These are phyloP conservation scores for Primulina huaijiensis DNA, from an alignment of 257 asterid species.

Conservation along the genomic window DNA sequence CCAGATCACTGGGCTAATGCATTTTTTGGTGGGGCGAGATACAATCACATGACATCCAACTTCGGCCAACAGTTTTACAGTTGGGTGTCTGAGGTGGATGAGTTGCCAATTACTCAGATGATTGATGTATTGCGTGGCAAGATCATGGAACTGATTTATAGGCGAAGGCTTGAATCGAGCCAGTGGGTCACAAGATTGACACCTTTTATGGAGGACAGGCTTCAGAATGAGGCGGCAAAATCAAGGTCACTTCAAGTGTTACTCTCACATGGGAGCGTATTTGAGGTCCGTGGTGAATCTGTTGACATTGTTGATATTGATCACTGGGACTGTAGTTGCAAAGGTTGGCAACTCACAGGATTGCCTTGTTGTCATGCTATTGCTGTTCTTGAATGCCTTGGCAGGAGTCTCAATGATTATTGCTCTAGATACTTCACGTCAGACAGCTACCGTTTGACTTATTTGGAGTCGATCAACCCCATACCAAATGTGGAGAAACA, in stretches of 20 bases:
- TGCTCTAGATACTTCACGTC: constrained; percentile 72
- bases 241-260: constrained; percentile 53
- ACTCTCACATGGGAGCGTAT: constrained; percentile 49
- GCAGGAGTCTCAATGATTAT: constrained; percentile 61
- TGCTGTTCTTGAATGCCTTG: constrained; percentile 58
- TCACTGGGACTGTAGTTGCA: constrained; percentile 86
- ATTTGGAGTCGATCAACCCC: constrained; percentile 84
- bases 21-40: constrained; percentile 74
- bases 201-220: constrained; percentile 83
- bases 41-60: constrained; percentile 80
- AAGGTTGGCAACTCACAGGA: constrained; percentile 84
- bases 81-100: constrained; percentile 96
- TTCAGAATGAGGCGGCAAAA: constrained; percentile 64
- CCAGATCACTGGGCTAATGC: constrained; percentile 96
- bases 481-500: constrained; percentile 83
- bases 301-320: constrained; percentile 68
- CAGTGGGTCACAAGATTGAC: constrained; percentile 75
- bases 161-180: constrained; percentile 70
- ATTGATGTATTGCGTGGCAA: constrained; percentile 86
- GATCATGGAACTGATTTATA: constrained; percentile 84
- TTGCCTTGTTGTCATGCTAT: constrained; percentile 93
- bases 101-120: constrained; percentile 96
- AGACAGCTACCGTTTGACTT: constrained; percentile 61
- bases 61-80: constrained; percentile 84
- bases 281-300: constrained; percentile 68